Base-by-base conservation (phyloP, 169 alveolate species). In the Plasmodium fragile region DNA sequence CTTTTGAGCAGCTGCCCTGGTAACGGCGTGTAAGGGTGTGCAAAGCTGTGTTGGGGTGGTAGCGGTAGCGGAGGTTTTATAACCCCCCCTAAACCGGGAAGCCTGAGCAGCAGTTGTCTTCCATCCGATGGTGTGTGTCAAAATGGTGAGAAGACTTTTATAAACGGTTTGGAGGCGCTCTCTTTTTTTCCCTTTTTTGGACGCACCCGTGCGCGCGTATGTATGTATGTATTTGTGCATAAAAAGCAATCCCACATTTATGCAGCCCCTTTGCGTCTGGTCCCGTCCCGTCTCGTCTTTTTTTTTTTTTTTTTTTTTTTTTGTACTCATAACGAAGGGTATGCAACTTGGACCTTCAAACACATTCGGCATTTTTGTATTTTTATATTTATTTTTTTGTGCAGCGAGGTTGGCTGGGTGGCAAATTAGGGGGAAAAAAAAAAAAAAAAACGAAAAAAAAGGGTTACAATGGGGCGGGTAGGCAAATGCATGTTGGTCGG, bases 31-130 rank as follows among this genome's bases (percentile, higher is more conserved):
- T 34, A 34, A 3, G 39, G 39, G 39, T n/a, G n/a, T n/a, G 3
- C 3, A 34, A 34, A 41, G 32, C 28, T 36, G 72, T 13, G 13
- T 52, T 36, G 79, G 22, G 34, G 16, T 2, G 75, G 36, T 8
- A 83, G 81, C 32, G 87, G n/a, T 52, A 85, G 69, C 36, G 77
- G 93, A 34, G 55, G 22, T 13, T 83, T 77, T 45, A 52, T 77
- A 69, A 52, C 8, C 13, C 28, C 28, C 7, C n/a, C 13, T 3
- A 80, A 10, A 72, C 41, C 28, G 1, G 34, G n/a, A n/a, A n/a
- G n/a, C n/a, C n/a, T 18, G 28, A 72, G 7, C 30, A 75, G 28
- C 1, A 87, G 93, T 30, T 85, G 53, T 43, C 53, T 43, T 43
- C n/a, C 53, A 43, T n/a, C n/a, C 53, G n/a, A 10, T 10, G 53